phyloP scores from a whole-genome alignment of 139 green algal species.

The Chlorella sp. region DNA sequence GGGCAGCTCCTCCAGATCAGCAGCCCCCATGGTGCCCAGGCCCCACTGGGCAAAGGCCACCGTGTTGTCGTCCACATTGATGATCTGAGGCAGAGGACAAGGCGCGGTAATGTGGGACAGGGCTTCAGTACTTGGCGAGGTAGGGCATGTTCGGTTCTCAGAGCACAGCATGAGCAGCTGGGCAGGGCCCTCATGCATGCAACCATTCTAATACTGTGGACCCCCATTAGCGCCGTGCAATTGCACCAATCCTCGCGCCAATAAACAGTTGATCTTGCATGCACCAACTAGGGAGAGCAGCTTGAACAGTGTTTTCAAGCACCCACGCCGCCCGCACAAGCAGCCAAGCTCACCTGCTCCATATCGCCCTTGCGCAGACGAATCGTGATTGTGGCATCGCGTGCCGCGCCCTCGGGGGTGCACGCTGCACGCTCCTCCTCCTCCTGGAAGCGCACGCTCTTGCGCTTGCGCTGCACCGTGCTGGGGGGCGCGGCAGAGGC shows the following conservation, averaged over 20 bases:
- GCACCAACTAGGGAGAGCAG: not conserved
- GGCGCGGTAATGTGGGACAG: not conserved
- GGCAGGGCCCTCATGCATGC: too few relatives aligned
- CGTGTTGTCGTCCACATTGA: conserved; percentile 56
- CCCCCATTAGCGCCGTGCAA: too few relatives aligned
- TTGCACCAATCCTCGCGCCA: too few relatives aligned
- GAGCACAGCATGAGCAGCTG: too few relatives aligned
- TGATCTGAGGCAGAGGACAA: conserved; percentile 5
- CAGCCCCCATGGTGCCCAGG: conserved; percentile 30
- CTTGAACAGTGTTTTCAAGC: not conserved
- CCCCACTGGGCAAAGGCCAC: conserved; percentile 58
- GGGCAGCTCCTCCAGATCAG: conserved; percentile 28
- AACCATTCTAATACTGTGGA: too few relatives aligned
- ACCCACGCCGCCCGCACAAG: not conserved
- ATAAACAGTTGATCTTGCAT: not conserved
- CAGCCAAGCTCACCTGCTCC: conserved; percentile 15
- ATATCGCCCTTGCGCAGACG: conserved; percentile 27
- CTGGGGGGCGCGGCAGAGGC: not conserved
- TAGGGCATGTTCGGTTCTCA: too few relatives aligned
- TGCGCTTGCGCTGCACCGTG: conserved; percentile 37
- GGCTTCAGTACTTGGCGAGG: not conserved
- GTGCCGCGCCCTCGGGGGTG: conserved; percentile 52
- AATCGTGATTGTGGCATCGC: conserved; percentile 45
- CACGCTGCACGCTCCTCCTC: conserved; percentile 20
- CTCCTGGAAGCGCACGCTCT: conserved; percentile 52